phyloP scores from a whole-genome alignment of 2,329 filamentous ascomycete species.

The Apiospora pterosperma region DNA sequence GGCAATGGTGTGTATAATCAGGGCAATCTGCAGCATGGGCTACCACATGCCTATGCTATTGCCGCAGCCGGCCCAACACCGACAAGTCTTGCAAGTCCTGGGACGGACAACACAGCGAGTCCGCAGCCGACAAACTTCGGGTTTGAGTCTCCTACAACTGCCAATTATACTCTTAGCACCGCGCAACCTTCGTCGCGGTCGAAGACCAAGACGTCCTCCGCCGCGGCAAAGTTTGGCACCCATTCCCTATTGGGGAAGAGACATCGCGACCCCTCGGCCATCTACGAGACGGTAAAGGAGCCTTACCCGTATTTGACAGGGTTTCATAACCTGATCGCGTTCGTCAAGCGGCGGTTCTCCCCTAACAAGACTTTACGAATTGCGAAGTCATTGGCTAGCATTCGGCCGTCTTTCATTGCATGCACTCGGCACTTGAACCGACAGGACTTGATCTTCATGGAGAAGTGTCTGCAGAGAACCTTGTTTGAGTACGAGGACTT shows the following conservation, averaged over 20 bases:
- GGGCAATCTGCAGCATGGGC: constrained; percentile 57
- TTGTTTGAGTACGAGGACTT: constrained; percentile 93
- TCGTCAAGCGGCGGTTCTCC: constrained; percentile 75
- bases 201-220: constrained; percentile 41
- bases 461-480: constrained; percentile 92
- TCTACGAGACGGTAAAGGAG: constrained; percentile 86
- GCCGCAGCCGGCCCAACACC: constrained; percentile 50
- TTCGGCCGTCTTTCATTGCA: constrained; percentile 89
- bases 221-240: constrained; percentile 33
- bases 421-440: constrained; percentile 85
- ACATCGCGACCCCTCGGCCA: constrained; percentile 70
- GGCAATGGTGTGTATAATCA: constrained; percentile 48
- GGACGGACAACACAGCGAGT: constrained; percentile 60
- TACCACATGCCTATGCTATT: constrained; percentile 64
- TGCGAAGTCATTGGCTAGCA: constrained; percentile 81
- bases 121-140: constrained; percentile 51
- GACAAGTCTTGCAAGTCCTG: constrained; percentile 60
- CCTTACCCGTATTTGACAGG: constrained; percentile 88
- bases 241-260: constrained; percentile 57
- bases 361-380: constrained; percentile 76
- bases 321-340: constrained; percentile 83
- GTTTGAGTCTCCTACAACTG: constrained; percentile 53
- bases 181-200: constrained; percentile 26
- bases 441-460: constrained; percentile 93
- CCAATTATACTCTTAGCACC: constrained; percentile 28